A percentile compares a stretch with the other conserved stretches of the same genome.
Evolutionary conservation across 2,329 filamentous ascomycete species (phyloP).

Genomic region (Teratosphaeria gauchensis): DNA sequence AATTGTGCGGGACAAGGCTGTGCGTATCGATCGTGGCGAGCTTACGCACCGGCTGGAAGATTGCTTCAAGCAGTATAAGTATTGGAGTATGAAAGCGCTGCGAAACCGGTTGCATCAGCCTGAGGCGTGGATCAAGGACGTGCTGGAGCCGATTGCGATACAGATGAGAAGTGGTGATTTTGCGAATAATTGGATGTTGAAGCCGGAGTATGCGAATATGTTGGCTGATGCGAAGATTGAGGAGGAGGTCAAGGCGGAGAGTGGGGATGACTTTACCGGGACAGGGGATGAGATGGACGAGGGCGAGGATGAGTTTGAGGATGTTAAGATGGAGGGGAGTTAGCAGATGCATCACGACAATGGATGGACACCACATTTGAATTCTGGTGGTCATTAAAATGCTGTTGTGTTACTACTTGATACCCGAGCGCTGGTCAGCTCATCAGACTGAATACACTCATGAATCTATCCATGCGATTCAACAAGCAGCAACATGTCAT

Average conservation of each 20-base stretch:
- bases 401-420: not conserved
- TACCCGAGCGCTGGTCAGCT: not conserved
- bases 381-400: not conserved
- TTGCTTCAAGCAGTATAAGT: conserved; percentile 76
- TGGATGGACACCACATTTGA: not conserved
- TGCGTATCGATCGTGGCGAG: conserved; percentile 80
- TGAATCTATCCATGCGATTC: not conserved
- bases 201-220: conserved; percentile 52
- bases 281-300: conserved; percentile 28
- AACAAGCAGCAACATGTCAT: not conserved
- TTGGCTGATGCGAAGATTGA: conserved; percentile 30
- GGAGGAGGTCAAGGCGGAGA: conserved; percentile 35
- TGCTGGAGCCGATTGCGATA: conserved; percentile 71
- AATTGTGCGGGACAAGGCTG: conserved; percentile 69
- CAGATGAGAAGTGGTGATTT: conserved; percentile 76
- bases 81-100: conserved; percentile 88
- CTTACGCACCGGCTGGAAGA: conserved; percentile 76
- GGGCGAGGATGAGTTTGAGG: conserved; percentile 36
- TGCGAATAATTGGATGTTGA: conserved; percentile 76
- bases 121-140: conserved; percentile 83
- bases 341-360: not conserved
- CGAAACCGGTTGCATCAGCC: conserved; percentile 72
- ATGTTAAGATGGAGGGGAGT: conserved; percentile 21
- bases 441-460: not conserved
- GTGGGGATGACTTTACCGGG: conserved; percentile 30